phyloP scores from a whole-genome alignment of 2,329 filamentous ascomycete genomes.

The Ophiostoma populinum region DNA sequence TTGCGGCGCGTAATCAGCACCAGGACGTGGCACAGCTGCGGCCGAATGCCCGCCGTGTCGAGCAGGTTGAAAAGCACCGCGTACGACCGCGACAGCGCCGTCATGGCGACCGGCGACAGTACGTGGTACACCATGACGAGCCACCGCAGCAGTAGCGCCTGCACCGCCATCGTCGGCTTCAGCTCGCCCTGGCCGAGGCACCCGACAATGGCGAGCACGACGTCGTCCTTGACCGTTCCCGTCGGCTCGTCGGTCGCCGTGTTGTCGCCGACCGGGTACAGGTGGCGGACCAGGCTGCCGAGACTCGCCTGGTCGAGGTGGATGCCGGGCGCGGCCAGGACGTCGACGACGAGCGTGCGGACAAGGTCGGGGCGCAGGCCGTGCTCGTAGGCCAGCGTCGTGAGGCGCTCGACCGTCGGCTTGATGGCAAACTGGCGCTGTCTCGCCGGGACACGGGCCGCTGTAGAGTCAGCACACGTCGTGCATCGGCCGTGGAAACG shows the following conservation, averaged over 20 bases:
- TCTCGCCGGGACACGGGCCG: conserved; percentile 45
- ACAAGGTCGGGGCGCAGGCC: conserved; percentile 48
- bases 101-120: conserved; percentile 36
- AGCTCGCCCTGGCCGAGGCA: conserved; percentile 60
- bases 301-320: conserved; percentile 62
- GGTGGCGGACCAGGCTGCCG: conserved; percentile 49
- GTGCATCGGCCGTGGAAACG: neutral
- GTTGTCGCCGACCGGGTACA: conserved; percentile 50
- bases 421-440: conserved; percentile 46
- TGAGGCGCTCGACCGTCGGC: conserved; percentile 43
- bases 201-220: conserved; percentile 49
- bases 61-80: conserved; percentile 64
- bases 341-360: conserved; percentile 44
- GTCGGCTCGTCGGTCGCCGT: conserved; percentile 30
- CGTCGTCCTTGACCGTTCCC: conserved; percentile 32
- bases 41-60: conserved; percentile 57
- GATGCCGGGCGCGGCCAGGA: conserved; percentile 38
- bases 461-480: conserved; percentile 19
- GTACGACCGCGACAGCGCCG: conserved; percentile 51
- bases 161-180: conserved; percentile 55
- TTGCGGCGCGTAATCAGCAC: conserved; percentile 64
- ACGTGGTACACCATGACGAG: conserved; percentile 59
- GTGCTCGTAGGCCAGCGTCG: conserved; percentile 45
- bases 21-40: conserved; percentile 57
- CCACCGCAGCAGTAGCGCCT: conserved; percentile 60